phyloP scores from a whole-genome alignment of 2,329 filamentous ascomycete genomes.

The Penicillium concentricum region DNA sequence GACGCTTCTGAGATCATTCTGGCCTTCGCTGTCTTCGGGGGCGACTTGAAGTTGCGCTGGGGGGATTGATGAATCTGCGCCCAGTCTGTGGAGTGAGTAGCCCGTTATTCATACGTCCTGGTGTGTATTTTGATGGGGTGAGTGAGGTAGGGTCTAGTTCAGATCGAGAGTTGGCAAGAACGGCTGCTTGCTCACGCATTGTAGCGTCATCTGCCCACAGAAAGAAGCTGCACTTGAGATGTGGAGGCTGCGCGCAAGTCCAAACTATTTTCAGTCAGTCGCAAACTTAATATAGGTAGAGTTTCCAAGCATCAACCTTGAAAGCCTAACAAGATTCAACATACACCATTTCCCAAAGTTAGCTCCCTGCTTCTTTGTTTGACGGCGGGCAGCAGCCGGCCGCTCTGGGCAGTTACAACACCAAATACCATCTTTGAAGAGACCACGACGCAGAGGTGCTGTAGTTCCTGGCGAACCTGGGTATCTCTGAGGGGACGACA shows the following conservation, averaged over 20 bases:
- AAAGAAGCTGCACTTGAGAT: conserved; percentile 58
- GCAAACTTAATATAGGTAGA: not conserved
- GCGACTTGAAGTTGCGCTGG: conserved; percentile 15
- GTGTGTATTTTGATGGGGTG: conserved; percentile 12
- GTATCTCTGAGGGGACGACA: conserved; percentile 26
- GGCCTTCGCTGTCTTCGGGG: conserved; percentile 29
- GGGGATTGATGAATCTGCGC: conserved; percentile 13
- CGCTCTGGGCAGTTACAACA: conserved; percentile 57
- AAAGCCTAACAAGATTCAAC: conserved; percentile 8
- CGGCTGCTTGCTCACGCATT: conserved; percentile 50
- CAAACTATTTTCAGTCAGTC: conserved; percentile 46
- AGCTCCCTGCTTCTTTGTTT: conserved; percentile 56
- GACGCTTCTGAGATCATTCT: conserved; percentile 35
- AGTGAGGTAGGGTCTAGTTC: conserved; percentile 36
- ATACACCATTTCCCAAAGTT: conserved; percentile 58
- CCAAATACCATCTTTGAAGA: conserved; percentile 49
- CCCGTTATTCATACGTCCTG: conserved; percentile 14
- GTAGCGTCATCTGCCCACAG: conserved; percentile 61
- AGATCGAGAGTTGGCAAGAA: conserved; percentile 51
- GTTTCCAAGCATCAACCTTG: not conserved
- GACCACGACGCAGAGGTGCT: conserved; percentile 32
- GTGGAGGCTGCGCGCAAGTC: conserved; percentile 54
- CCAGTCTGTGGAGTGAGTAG: conserved; percentile 39
- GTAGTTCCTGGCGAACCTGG: conserved; percentile 21
- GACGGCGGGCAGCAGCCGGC: conserved; percentile 54